These are phyloP conservation scores for Camellia lanceoleosa DNA, from an alignment of 148 eudicot species.

Conservation along the genomic window DNA sequence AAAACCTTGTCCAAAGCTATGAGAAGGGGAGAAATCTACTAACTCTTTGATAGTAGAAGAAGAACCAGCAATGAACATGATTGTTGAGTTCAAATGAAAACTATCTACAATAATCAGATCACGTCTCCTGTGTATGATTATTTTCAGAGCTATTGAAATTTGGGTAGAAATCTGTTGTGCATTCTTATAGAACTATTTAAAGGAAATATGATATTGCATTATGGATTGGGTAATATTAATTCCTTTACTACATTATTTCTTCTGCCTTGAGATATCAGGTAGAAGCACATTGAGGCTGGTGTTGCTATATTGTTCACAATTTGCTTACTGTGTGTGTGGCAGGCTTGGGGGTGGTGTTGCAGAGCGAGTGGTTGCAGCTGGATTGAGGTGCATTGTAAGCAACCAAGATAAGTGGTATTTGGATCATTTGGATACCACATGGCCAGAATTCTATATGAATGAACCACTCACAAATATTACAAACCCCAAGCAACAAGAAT, in stretches of 20 bases:
- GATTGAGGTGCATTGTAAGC: slow-evolving; percentile 92
- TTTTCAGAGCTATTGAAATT: background rate
- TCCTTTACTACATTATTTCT: background rate
- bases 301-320: background rate
- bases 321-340: slow-evolving; percentile 7
- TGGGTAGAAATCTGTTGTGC: background rate
- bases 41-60: too few relatives aligned
- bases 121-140: background rate
- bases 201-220: background rate
- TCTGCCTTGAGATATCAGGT: background rate
- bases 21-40: too few relatives aligned
- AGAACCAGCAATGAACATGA: too few relatives aligned
- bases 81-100: too few relatives aligned
- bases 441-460: slow-evolving; percentile 64
- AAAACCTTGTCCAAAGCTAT: too few relatives aligned
- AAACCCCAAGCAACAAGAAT: slow-evolving; percentile 48
- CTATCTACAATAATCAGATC: too few relatives aligned
- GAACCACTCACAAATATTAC: slow-evolving; percentile 68
- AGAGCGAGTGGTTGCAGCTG: slow-evolving; percentile 56
- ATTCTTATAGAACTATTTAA: background rate
- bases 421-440: slow-evolving; percentile 64
- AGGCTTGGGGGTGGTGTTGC: slow-evolving; percentile 87
- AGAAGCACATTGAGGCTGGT: background rate
- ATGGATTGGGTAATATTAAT: background rate
- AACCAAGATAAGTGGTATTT: slow-evolving; percentile 90